Percentiles rank a stretch among this genome's conserved stretches.
These are phyloP conservation scores for Fusarium coffeatum DNA, from an alignment of 2,329 filamentous ascomycete species.

Conservation along the genomic window DNA sequence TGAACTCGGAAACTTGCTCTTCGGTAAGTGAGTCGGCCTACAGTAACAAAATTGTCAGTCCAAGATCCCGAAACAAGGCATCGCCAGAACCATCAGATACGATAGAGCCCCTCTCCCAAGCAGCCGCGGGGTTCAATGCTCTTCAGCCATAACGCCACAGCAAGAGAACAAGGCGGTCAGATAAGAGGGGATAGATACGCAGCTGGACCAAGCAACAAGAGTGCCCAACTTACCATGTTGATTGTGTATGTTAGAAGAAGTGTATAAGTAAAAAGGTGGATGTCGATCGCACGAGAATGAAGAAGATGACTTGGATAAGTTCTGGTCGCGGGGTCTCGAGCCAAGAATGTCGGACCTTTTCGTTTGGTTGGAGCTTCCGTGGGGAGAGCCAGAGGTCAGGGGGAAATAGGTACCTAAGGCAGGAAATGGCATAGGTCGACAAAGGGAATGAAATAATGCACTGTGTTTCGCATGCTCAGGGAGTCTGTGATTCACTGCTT, in stretches of 20 bases:
- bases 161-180: constrained; percentile 17
- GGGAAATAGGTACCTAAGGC: constrained; percentile 42
- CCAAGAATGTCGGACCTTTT: constrained; percentile 49
- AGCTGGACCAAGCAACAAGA: constrained; percentile 6
- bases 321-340: constrained; percentile 47
- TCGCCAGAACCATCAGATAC: constrained; percentile 36
- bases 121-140: constrained; percentile 44
- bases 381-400: constrained; percentile 39
- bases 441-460: constrained; percentile 10
- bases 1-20: constrained; percentile 99
- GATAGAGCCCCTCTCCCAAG: constrained; percentile 46
- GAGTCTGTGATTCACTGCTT: background rate
- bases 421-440: constrained; percentile 23
- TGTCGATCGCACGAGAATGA: constrained; percentile 44
- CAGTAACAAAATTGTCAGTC: constrained; percentile 43
- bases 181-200: constrained; percentile 6
- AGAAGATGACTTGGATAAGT: constrained; percentile 48
- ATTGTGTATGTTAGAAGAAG: constrained; percentile 36
- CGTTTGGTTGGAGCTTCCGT: constrained; percentile 48
- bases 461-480: constrained; percentile 22
- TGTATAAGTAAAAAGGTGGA: constrained; percentile 31
- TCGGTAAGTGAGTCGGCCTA: constrained; percentile 98
- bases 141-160: constrained; percentile 26
- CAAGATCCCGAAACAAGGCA: constrained; percentile 21
- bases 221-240: constrained; percentile 48